Percentiles rank a stretch among this genome's conserved stretches.
phyloP scores from a whole-genome alignment of 2,329 filamentous ascomycete genomes.

The Myriosclerotinia scirpicola region DNA sequence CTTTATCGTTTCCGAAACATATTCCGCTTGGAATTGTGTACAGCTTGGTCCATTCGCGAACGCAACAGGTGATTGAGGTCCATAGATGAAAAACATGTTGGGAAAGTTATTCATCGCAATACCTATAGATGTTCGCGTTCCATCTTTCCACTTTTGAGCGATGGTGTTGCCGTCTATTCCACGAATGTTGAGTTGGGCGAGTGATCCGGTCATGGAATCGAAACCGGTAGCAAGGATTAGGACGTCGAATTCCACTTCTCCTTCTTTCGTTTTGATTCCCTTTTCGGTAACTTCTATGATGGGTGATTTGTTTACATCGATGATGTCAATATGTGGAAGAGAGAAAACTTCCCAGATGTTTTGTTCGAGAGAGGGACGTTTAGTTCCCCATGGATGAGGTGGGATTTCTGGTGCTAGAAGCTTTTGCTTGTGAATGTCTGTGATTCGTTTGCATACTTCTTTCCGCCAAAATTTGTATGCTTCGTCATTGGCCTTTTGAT shows the following conservation, averaged over 20 bases:
- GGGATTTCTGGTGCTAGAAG: conserved; percentile 49
- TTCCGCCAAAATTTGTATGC: conserved; percentile 27
- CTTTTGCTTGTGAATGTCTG: conserved; percentile 41
- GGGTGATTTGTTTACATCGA: conserved; percentile 47
- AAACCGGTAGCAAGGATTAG: conserved; percentile 44
- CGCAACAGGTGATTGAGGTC: conserved; percentile 45
- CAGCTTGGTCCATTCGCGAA: conserved; percentile 46
- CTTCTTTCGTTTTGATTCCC: conserved; percentile 41
- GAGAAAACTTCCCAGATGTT: conserved; percentile 53
- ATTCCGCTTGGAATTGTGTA: conserved; percentile 45
- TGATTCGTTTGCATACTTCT: not conserved
- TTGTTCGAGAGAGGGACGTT: conserved; percentile 49
- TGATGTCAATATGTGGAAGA: conserved; percentile 47
- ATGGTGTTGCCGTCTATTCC: conserved; percentile 38
- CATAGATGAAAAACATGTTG: conserved; percentile 50
- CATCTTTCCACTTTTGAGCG: conserved; percentile 41
- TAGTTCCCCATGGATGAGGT: conserved; percentile 49
- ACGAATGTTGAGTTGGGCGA: conserved; percentile 40
- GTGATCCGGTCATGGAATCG: conserved; percentile 41
- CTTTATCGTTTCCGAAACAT: conserved; percentile 42
- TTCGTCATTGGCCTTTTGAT: conserved; percentile 37
- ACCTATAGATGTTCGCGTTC: conserved; percentile 43
- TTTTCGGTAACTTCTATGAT: conserved; percentile 45
- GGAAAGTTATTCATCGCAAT: conserved; percentile 46
- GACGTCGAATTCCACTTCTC: conserved; percentile 38